Evolutionary conservation across 1,284 basidiomycete genomes (phyloP), one percentile per base, ranked within the genome.

Genomic region (Ganoderma sinense): DNA sequence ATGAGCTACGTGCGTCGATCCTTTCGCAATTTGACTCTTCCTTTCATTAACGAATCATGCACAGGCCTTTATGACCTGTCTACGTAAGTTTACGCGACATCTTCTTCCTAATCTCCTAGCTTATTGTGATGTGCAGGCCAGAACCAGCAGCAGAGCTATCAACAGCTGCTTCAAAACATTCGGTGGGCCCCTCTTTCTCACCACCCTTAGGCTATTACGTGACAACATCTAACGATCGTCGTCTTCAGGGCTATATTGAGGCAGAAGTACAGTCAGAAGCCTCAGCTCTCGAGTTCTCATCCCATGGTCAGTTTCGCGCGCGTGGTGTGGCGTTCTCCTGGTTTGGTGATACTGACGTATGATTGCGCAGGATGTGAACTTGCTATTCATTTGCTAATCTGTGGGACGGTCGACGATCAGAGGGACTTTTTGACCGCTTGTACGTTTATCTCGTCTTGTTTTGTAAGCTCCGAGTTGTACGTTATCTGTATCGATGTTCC

Each of bases 251-350:
- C 78, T 14, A 89, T 91, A 73, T 81, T 95, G 70, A 80, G 77
- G 51, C 74, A 79, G 64, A 93, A 93, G 79, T 97, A 97, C 78
- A 89, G 87, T 64, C 96, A 97, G 85, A 96, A 95, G 80, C 95
- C 95, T 13, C 74, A 92, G 88, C 84, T 94, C 45, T 92, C 92
- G 55, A 87, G 88, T 74, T 94, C 93, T 41, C 93, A 94, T 76
- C 93, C 92, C 0, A 94, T 94, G 80, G 92, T 92, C 75, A 75
- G 85, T 82, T 1, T 45, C 29, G 59, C 39, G 64, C 31, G 10
- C 58, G n/a, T 11, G 29, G 51, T 63, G 41, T 67, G 39, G 53
- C 62, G 58, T 53, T 65, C 39, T 33, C 26, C 48, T 71, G 60
- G 40, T 16, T 29, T 13, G 36, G 33, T 41, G 59, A 51, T 40